Conservation (phyloP, 2,329 filamentous ascomycete species). For the Calonectria hawksworthii region DNA sequence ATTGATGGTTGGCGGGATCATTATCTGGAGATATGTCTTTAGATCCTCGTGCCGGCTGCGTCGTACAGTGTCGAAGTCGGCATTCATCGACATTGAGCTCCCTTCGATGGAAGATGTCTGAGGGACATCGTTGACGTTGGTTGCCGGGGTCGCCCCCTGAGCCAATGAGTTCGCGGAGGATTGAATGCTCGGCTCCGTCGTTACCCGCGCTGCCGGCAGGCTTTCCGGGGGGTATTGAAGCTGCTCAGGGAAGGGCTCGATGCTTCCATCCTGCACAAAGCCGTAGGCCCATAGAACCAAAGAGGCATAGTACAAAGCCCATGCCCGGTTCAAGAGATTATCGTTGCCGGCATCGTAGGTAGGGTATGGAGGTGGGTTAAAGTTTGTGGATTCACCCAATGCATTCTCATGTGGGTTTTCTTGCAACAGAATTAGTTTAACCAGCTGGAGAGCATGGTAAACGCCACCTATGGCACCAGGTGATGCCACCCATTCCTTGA, state of each 20-base stretch:
- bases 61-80: conserved; percentile 39
- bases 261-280: conserved; percentile 44
- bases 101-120: conserved; percentile 37
- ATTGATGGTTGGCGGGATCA: conserved; percentile 46
- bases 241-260: conserved; percentile 45
- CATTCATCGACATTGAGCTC: conserved; percentile 31
- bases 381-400: conserved; percentile 30
- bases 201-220: conserved; percentile 25
- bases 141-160: conserved; percentile 17
- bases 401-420: conserved; percentile 35
- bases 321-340: conserved; percentile 42
- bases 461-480: conserved; percentile 46
- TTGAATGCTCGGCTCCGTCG: conserved; percentile 37
- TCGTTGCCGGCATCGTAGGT: conserved; percentile 44
- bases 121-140: conserved; percentile 31
- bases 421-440: conserved; percentile 43
- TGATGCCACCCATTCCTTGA: conserved; percentile 47
- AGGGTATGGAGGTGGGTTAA: conserved; percentile 38
- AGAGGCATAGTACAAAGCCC: conserved; percentile 46
- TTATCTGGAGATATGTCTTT: conserved; percentile 45
- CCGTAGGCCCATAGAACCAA: conserved; percentile 47
- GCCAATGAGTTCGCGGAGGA: conserved; percentile 29
- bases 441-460: conserved; percentile 45
- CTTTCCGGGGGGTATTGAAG: conserved; percentile 41
- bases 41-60: conserved; percentile 45